These are phyloP conservation scores for Leccinum subtestaceum DNA, from an alignment of 768 basidiomycete species.

Conservation along the genomic window DNA sequence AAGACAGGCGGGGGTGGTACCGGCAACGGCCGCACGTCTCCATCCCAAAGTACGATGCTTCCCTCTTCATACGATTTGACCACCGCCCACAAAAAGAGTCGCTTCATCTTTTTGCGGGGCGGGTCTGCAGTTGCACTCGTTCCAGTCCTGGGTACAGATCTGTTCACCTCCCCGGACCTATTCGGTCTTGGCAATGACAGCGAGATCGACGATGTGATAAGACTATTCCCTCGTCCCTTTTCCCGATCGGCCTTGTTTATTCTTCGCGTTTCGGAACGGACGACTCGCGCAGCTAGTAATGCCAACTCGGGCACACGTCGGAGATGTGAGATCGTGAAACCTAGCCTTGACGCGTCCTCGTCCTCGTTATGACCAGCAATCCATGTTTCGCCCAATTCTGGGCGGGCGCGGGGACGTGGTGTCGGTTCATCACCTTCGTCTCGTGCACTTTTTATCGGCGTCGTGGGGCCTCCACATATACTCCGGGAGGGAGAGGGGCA, in stretches of 20 bases:
- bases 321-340: slow-evolving; percentile 72
- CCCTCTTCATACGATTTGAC: slow-evolving; percentile 67
- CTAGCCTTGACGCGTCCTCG: slow-evolving; percentile 24
- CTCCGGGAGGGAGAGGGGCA: slow-evolving; percentile 3
- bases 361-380: not conserved
- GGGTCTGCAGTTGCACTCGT: slow-evolving; percentile 11
- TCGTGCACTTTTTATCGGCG: slow-evolving; percentile 35
- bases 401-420: slow-evolving; percentile 9
- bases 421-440: slow-evolving; percentile 16
- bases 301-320: slow-evolving; percentile 74
- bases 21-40: slow-evolving; percentile 44
- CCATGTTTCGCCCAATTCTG: not conserved
- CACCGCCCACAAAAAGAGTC: slow-evolving; percentile 66
- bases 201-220: not conserved
- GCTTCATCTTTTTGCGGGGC: slow-evolving; percentile 51
- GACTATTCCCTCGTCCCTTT: slow-evolving; percentile 23
- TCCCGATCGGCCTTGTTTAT: slow-evolving; percentile 48
- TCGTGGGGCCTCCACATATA: slow-evolving; percentile 6
- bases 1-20: slow-evolving; percentile 10
- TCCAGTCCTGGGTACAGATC: not conserved
- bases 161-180: not conserved
- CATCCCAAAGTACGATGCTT: slow-evolving; percentile 72
- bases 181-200: not conserved
- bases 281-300: slow-evolving; percentile 61
- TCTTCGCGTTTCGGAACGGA: slow-evolving; percentile 56